These are phyloP conservation scores for Angomonas deanei DNA, from an alignment of 208 protist genomes.

Conservation along the genomic window DNA sequence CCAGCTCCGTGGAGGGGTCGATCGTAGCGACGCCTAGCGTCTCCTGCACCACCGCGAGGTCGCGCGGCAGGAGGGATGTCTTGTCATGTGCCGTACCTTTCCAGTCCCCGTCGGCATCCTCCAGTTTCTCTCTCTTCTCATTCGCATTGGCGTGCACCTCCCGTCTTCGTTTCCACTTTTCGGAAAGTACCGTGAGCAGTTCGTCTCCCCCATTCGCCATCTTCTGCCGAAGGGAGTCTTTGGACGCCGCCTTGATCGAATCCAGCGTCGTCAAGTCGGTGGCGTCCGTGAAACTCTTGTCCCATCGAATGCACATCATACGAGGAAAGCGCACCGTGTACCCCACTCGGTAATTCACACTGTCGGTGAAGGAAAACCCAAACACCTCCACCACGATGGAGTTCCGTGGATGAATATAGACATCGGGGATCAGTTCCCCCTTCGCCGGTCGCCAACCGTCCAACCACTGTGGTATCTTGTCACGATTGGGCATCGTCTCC, in stretches of 20 bases:
- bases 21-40: slow-evolving; percentile 11
- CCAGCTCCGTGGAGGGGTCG: slow-evolving; percentile 4
- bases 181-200: slow-evolving; percentile 16
- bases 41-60: slow-evolving; percentile 2
- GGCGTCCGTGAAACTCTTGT: slow-evolving; percentile 34
- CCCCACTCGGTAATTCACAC: slow-evolving; percentile 24
- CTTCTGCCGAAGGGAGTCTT: slow-evolving; percentile 10
- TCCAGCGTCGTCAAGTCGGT: slow-evolving; percentile 12
- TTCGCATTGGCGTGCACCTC: background rate
- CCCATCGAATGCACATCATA: slow-evolving; percentile 33
- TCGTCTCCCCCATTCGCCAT: slow-evolving; percentile 9
- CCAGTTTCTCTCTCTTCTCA: no score
- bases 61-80: slow-evolving; percentile 2
- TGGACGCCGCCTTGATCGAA: slow-evolving; percentile 14
- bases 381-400: slow-evolving; percentile 52
- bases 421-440: slow-evolving; percentile 39
- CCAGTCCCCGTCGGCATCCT: background rate
- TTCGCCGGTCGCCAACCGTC: slow-evolving; percentile 23
- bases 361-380: slow-evolving; percentile 34
- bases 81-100: background rate
- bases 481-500: slow-evolving; percentile 20
- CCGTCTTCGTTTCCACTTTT: slow-evolving; percentile 18
- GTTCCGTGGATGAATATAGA: slow-evolving; percentile 31
- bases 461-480: slow-evolving; percentile 26
- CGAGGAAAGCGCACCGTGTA: slow-evolving; percentile 57